Base-by-base conservation (phyloP, 2,329 filamentous ascomycete genomes). In the Didymella exigua region DNA sequence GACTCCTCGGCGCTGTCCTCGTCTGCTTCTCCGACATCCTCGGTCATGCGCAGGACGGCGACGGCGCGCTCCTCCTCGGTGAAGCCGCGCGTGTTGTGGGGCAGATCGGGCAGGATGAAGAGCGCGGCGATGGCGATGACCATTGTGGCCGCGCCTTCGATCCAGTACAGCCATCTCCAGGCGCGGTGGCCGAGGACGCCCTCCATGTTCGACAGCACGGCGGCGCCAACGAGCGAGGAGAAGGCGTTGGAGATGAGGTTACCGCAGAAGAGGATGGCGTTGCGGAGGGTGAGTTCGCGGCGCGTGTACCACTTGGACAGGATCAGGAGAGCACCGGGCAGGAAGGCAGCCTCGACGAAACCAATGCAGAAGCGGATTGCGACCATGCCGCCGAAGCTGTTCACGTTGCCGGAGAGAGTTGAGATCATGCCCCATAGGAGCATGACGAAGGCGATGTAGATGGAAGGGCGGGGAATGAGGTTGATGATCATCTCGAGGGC, bases 261-360 rank as follows among this genome's bases (percentile, higher is more conserved):
- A 13, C 76, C 77, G 31, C 73, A 77, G 67, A 78, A 75, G 16
- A 79, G 65, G 40, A 76, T 70, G 7, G 76, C 72, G 44, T 75
- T 75, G 9, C 75, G 69, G 1, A 70, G 67, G 6, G 74, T 74
- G 31, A 77, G 65, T 52, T 78, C 75, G 44, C 81, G 80, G 42
- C 85, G 79, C 1, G 86, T 88, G 71, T 89, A 89, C 82, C 86
- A 89, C 62, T 87, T 85, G 0, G 84, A 86, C 18, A 89, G 77
- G 40, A 88, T 84, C 37, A 87, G 78, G 10, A 88, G 77, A 0
- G 84, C 84, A 36, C 86, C 86, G 0, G 86, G 86, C 23, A 87
- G 76, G 69, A 87, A 88, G 0, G 74, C 75, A 13, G 72, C 72
- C 59, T 75, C 73, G 6, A 73, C 70, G 41, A 76, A 72, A 1